Evolutionary conservation across 1,284 basidiomycete genomes (phyloP).

Genomic region (Flammula alnicola): DNA sequence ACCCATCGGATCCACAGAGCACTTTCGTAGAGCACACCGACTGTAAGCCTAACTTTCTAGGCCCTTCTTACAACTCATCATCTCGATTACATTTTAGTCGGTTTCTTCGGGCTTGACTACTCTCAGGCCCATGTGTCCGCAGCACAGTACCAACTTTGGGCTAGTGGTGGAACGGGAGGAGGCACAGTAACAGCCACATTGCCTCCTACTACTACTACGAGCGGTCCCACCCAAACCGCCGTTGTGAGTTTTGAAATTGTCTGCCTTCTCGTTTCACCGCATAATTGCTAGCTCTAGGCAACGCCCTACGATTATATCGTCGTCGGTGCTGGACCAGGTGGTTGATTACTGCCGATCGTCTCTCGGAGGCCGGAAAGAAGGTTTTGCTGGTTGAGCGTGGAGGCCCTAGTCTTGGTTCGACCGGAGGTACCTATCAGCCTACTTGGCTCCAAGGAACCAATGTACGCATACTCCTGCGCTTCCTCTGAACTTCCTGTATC

Average conservation of each 20-base stretch:
- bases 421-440: constrained; percentile 62
- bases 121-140: constrained; percentile 49
- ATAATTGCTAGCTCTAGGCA: constrained; percentile 32
- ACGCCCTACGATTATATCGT: constrained; percentile 67
- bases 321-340: constrained; percentile 60
- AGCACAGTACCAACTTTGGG: constrained; percentile 53
- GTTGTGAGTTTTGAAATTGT: constrained; percentile 24
- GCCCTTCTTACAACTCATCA: background rate
- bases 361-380: constrained; percentile 65
- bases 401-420: constrained; percentile 61
- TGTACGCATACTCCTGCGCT: constrained; percentile 33
- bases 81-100: no score
- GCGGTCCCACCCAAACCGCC: constrained; percentile 39
- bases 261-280: background rate
- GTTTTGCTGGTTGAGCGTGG: constrained; percentile 66
- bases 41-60: constrained; percentile 29
- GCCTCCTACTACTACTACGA: constrained; percentile 36
- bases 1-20: constrained; percentile 39
- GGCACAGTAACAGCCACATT: constrained; percentile 32
- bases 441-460: constrained; percentile 55
- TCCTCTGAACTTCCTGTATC: background rate
- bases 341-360: constrained; percentile 54
- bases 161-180: constrained; percentile 47
- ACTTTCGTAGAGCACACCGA: constrained; percentile 42
- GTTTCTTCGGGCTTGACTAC: constrained; percentile 60